Evolutionary conservation across 2,329 filamentous ascomycete species (phyloP).

Genomic region (Aureobasidium vineae): DNA sequence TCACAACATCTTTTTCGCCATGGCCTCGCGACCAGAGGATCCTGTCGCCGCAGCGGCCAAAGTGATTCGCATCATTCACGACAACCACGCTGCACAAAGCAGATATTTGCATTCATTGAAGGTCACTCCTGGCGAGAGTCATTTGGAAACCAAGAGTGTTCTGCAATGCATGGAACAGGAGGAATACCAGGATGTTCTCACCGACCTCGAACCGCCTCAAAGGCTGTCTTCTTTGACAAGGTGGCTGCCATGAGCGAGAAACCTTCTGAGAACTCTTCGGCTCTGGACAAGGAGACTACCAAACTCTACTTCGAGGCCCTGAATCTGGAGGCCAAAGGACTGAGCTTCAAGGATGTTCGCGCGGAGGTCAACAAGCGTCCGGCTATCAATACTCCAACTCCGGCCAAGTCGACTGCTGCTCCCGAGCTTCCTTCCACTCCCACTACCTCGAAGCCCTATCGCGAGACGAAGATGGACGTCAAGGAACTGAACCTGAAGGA

Average conservation of each 20-base stretch:
- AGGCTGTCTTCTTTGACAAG: constrained; percentile 13
- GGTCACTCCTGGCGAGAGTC: neutral
- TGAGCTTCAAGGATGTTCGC: constrained; percentile 20
- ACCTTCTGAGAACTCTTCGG: neutral
- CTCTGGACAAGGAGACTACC: neutral
- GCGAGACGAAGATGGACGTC: neutral
- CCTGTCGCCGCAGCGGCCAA: constrained; percentile 12
- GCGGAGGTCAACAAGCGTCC: constrained; percentile 6
- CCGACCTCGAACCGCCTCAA: constrained; percentile 19
- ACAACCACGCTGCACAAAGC: constrained; percentile 15
- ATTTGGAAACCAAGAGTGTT: neutral
- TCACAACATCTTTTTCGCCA: neutral
- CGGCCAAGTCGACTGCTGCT: neutral
- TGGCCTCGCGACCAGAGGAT: constrained; percentile 2
- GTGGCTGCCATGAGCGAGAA: constrained; percentile 8
- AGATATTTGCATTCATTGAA: constrained; percentile 4
- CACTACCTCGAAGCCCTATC: neutral
- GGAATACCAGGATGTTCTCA: constrained; percentile 27
- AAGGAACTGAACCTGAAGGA: neutral
- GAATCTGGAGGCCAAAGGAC: neutral
- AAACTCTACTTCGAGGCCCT: constrained; percentile 20
- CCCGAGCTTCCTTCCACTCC: neutral
- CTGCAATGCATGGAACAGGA: constrained; percentile 11
- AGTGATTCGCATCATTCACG: constrained; percentile 20
- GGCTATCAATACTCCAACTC: neutral